Evolutionary conservation across 495 filamentous ascomycete species (phyloP).

Genomic region (Parmelia sp.): DNA sequence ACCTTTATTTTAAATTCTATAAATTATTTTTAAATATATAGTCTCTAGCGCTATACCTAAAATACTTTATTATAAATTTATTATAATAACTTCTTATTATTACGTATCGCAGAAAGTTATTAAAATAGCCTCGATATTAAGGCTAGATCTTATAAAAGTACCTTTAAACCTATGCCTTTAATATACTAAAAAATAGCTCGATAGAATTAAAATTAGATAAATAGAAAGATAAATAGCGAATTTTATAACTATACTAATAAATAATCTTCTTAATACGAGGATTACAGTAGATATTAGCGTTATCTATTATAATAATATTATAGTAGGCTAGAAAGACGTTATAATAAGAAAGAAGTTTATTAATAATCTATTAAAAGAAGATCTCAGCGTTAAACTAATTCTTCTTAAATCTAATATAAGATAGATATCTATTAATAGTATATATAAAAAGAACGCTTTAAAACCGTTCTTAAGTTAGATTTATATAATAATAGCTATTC

Average conservation of each 20-base stretch:
- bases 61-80: neutral
- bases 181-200: neutral
- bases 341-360: slow-evolving; percentile 7
- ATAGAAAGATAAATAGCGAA: neutral
- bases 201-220: neutral
- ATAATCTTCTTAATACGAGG: neutral
- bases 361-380: neutral
- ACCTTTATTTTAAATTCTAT: neutral
- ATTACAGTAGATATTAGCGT: neutral
- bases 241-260: neutral
- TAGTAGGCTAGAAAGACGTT: neutral
- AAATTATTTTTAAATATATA: neutral
- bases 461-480: neutral
- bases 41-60: neutral
- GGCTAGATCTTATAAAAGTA: neutral
- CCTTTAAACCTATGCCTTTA: neutral
- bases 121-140: neutral
- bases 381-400: neutral
- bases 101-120: neutral
- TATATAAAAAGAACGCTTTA: neutral
- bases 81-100: neutral
- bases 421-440: neutral
- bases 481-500: neutral
- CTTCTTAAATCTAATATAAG: neutral
- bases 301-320: neutral